phyloP scores from a whole-genome alignment of 352 stramenopile genomes.

The Globisporangium echinulatum region DNA sequence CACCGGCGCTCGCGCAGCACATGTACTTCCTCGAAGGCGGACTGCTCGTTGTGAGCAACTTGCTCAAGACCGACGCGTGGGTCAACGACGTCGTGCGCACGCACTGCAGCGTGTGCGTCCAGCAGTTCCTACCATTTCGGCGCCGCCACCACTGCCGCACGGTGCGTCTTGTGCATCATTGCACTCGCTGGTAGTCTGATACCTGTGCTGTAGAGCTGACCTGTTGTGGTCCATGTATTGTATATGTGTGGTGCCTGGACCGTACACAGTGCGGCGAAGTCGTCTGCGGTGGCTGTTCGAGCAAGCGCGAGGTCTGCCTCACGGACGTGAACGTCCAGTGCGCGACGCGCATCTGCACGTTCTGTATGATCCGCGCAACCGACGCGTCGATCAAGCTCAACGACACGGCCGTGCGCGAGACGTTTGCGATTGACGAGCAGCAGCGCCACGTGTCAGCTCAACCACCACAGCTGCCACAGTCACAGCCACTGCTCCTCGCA shows the following conservation, averaged over 20 bases:
- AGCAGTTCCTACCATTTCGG: constrained; percentile 77
- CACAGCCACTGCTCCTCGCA: neutral
- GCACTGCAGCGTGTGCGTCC: constrained; percentile 76
- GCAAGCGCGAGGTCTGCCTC: constrained; percentile 61
- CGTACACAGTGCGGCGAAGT: constrained; percentile 50
- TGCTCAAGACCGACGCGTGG: constrained; percentile 65
- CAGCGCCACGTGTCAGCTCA: constrained; percentile 21
- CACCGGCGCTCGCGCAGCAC: constrained; percentile 25
- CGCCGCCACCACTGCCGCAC: constrained; percentile 75
- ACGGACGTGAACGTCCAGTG: constrained; percentile 79
- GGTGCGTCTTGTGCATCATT: constrained; percentile 12
- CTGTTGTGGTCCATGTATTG: neutral
- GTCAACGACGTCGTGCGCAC: constrained; percentile 60
- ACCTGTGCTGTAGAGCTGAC: neutral
- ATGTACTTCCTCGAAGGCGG: constrained; percentile 78
- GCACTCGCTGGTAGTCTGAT: neutral
- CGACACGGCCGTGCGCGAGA: constrained; percentile 34
- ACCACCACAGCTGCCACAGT: neutral
- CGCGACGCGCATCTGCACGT: constrained; percentile 68
- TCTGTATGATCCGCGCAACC: constrained; percentile 74
- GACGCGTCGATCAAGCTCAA: constrained; percentile 60
- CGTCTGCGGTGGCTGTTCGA: constrained; percentile 66
- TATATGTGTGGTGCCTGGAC: neutral
- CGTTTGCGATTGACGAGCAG: constrained; percentile 15
- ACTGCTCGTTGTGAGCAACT: constrained; percentile 58